These are phyloP conservation scores for Fusarium praegraminearum DNA, from an alignment of 2,329 filamentous ascomycete species.

Conservation along the genomic window DNA sequence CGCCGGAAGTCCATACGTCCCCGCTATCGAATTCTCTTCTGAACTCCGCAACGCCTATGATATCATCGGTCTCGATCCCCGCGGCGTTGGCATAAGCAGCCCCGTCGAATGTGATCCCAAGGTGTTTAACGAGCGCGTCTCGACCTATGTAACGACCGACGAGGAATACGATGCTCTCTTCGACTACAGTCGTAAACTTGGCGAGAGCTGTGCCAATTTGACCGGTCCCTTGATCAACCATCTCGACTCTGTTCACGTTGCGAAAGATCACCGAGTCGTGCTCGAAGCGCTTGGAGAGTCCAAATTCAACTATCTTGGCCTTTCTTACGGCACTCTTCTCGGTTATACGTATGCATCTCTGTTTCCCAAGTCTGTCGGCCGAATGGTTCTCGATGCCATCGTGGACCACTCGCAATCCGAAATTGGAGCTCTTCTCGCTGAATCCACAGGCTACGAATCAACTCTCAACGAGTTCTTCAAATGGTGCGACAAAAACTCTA, in stretches of 20 bases:
- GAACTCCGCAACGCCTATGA: constrained; percentile 51
- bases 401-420: constrained; percentile 44
- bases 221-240: constrained; percentile 43
- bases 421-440: constrained; percentile 24
- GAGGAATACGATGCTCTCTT: constrained; percentile 23
- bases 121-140: constrained; percentile 37
- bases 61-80: constrained; percentile 59
- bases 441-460: constrained; percentile 34
- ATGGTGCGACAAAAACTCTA: constrained; percentile 38
- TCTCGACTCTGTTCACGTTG: constrained; percentile 42
- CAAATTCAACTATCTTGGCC: constrained; percentile 52
- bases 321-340: constrained; percentile 54
- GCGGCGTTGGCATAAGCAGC: constrained; percentile 57
- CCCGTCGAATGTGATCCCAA: constrained; percentile 55
- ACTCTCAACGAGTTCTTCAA: constrained; percentile 39
- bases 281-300: constrained; percentile 39
- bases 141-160: constrained; percentile 21
- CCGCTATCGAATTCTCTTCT: constrained; percentile 23
- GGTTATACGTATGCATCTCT: constrained; percentile 52
- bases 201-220: constrained; percentile 41
- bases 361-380: constrained; percentile 44
- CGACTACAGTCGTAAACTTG: constrained; percentile 31
- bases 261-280: constrained; percentile 43
- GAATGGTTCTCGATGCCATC: constrained; percentile 47
- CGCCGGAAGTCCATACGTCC: constrained; percentile 20